Percentiles rank a stretch among this genome's conserved stretches.
Evolutionary conservation across 139 green algal species (phyloP).

Genomic region (Microglena sp.): DNA sequence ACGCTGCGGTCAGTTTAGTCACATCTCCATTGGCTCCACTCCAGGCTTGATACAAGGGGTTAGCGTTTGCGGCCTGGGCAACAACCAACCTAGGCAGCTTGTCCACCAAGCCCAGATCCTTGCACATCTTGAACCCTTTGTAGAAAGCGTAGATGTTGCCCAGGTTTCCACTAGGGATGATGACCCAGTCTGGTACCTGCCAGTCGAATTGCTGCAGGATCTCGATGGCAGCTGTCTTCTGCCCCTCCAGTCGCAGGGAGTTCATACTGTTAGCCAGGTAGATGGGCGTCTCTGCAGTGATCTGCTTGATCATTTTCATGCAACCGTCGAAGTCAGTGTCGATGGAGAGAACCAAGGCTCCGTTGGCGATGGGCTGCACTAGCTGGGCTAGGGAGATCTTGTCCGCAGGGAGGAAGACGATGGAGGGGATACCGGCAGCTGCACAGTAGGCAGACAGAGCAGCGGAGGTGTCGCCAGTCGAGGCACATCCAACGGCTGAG

Average conservation of each 20-base stretch:
- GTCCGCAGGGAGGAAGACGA: constrained; percentile 98
- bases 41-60: constrained; percentile 92
- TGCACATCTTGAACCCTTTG: constrained; percentile 80
- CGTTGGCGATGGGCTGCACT: constrained; percentile 98
- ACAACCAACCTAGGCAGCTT: constrained; percentile 85
- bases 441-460: constrained; percentile 97
- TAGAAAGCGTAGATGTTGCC: constrained; percentile 99
- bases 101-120: constrained; percentile 88
- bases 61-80: constrained; percentile 85
- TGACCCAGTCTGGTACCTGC: constrained; percentile 96
- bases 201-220: constrained; percentile 99
- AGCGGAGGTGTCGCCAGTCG: constrained; percentile 95
- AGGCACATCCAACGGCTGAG: constrained; percentile 93
- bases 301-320: constrained; percentile 95
- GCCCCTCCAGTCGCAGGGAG: constrained; percentile 92
- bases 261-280: constrained; percentile 99
- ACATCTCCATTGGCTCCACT: constrained; percentile 11
- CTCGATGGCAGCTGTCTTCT: constrained; percentile 99
- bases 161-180: constrained; percentile 97
- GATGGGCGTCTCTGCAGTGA: constrained; percentile 91
- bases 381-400: constrained; percentile 98
- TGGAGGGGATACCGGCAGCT: constrained; percentile 91
- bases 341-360: constrained; percentile 92
- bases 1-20: constrained; percentile 49
- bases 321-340: constrained; percentile 99